These are phyloP conservation scores for Starmera stellimalicola DNA, from an alignment of 1,139 yeast species.

Conservation along the genomic window DNA sequence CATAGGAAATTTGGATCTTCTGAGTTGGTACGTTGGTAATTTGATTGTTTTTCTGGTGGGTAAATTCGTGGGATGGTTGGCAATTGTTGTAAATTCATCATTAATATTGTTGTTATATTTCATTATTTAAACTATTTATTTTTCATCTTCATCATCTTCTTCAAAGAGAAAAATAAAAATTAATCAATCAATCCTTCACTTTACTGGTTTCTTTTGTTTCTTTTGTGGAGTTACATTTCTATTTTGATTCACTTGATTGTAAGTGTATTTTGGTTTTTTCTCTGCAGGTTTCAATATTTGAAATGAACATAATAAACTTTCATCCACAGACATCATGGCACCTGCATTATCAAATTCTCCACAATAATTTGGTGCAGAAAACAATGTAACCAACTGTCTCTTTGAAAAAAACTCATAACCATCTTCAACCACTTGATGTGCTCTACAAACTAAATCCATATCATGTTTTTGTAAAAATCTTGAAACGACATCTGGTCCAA, in stretches of 20 bases:
- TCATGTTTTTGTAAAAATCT: slow-evolving; percentile 92
- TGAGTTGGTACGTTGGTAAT: no score
- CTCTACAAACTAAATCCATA: slow-evolving; percentile 95
- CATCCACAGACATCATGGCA: slow-evolving; percentile 99
- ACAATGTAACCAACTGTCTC: slow-evolving; percentile 89
- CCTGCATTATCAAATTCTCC: slow-evolving; percentile 99
- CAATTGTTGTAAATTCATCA: background rate
- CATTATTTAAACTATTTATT: background rate
- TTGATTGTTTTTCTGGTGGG: no score
- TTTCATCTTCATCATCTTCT: background rate
- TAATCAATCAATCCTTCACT: slow-evolving; percentile 22
- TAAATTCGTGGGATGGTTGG: no score
- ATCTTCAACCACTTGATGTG: slow-evolving; percentile 98
- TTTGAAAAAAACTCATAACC: slow-evolving; percentile 96
- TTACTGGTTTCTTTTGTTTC: slow-evolving; percentile 56
- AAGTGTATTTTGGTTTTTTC: slow-evolving; percentile 69
- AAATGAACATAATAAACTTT: slow-evolving; percentile 90
- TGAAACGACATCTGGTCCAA: slow-evolving; percentile 95
- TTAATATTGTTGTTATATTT: background rate
- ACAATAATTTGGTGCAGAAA: slow-evolving; percentile 96
- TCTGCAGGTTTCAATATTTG: slow-evolving; percentile 97
- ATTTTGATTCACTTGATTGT: slow-evolving; percentile 36
- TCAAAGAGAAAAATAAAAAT: background rate
- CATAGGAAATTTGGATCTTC: no score
- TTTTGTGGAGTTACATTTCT: slow-evolving; percentile 63